Base-by-base conservation (phyloP, 148 eudicot species). In the Rhododendron griersonianum region DNA sequence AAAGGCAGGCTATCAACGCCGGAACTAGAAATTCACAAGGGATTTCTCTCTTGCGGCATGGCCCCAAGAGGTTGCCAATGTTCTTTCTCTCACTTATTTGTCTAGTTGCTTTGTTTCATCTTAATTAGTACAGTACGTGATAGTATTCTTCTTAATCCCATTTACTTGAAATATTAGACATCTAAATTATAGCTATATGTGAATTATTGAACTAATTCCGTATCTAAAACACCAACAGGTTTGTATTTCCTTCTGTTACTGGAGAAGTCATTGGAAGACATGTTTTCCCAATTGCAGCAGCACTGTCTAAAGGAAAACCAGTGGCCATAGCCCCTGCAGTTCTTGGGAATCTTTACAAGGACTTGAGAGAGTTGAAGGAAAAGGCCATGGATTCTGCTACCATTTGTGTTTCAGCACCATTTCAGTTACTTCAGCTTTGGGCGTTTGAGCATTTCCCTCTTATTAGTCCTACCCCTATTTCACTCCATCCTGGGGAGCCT, bases 391-490 rank as follows among this genome's bases (percentile, higher is more conserved):
- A 35, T 53, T 25, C 44, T 67, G 50, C 35, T 18, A 82, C 86
- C 2, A 81, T 85, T 87, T 0, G 14, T 51, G 86, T 87, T 87
- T 83, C 51, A 21, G 90, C 86, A 8, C 77, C 84, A 67, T 88
- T 91, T 82, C 87, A 87, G 55, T 85, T 91, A 78, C 85, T 91
- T 51, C 92, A 90, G 45, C 76, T 90, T 39, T 90, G 94, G 94
- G 91, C 83, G 1, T 88, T 51, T 79, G 92, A 92, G 44, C 87
- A 89, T 11, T 89, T 92, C 77, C 90, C 92, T 33, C 44, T 39
- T 15, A 79, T 88, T 61, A 87, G 88, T 10, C 89, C 89, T 50
- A 76, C 81, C 67, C 88, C 86, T n/a, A 90, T 88, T 67, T 63
- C 84, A 2, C 85, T 92, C 25, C 18, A 23, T 7, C 33, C 53